phyloP scores from a whole-genome alignment of 2,329 filamentous ascomycete species.

The Westerdykella ornata region DNA sequence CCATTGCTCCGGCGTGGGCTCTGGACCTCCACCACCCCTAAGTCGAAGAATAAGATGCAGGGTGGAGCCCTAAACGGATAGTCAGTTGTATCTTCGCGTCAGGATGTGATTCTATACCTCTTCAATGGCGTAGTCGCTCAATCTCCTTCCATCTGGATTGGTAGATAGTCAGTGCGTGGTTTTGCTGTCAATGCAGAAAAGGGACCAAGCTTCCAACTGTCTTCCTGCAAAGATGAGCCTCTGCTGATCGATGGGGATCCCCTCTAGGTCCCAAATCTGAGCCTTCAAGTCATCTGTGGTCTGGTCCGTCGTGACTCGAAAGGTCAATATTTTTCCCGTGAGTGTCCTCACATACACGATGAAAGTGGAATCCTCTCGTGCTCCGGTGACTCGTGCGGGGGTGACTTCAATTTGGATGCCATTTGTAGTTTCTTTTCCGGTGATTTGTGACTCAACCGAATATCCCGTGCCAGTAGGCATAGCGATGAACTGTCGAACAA shows the following conservation, averaged over 20 bases:
- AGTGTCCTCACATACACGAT: constrained; percentile 36
- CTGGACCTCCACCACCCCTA: constrained; percentile 40
- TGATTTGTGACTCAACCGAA: constrained; percentile 44
- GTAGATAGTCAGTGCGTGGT: not conserved
- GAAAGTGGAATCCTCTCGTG: no score
- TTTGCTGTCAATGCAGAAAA: constrained; percentile 18
- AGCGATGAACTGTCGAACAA: constrained; percentile 46
- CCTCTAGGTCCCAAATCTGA: constrained; percentile 93
- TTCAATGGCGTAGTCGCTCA: not conserved
- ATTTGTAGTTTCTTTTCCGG: constrained; percentile 37
- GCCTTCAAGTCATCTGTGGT: constrained; percentile 90
- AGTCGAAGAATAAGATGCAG: constrained; percentile 66
- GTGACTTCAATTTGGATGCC: constrained; percentile 45
- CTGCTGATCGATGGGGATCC: constrained; percentile 88
- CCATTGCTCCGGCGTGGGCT: not conserved
- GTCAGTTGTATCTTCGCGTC: constrained; percentile 60
- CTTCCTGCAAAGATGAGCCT: constrained; percentile 90
- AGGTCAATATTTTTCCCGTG: constrained; percentile 56
- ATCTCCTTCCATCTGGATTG: not conserved
- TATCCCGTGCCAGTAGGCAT: constrained; percentile 41
- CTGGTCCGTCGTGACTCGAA: constrained; percentile 61
- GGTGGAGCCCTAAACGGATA: constrained; percentile 70
- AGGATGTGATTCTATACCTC: not conserved
- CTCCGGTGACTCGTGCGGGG: constrained; percentile 29
- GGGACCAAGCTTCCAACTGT: constrained; percentile 72